Evolutionary conservation across 495 filamentous ascomycete species (phyloP).

Genomic region (Penicillium mononematosum): DNA sequence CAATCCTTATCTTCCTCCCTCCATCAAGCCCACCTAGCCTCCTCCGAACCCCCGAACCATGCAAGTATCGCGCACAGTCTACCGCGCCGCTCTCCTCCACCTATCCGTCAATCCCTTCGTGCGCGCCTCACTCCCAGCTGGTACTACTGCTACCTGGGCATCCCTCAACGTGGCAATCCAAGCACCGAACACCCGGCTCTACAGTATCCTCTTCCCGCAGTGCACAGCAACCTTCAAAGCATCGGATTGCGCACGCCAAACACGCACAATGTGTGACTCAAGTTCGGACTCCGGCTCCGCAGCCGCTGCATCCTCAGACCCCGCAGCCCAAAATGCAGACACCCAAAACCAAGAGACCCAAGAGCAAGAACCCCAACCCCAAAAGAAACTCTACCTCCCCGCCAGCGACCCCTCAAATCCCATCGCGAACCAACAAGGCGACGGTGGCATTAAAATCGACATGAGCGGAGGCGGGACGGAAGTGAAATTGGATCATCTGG

Average conservation of each 20-base stretch:
- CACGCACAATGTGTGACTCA: slow-evolving; percentile 24
- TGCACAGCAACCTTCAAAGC: slow-evolving; percentile 14
- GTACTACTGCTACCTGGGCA: neutral
- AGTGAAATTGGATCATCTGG: slow-evolving; percentile 57
- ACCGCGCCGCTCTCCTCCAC: slow-evolving; percentile 33
- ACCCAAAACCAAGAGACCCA: slow-evolving; percentile 12
- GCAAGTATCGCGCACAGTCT: slow-evolving; percentile 31
- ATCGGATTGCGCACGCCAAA: slow-evolving; percentile 11
- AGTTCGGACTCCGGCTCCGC: slow-evolving; percentile 5
- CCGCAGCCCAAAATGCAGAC: neutral
- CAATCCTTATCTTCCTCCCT: slow-evolving; percentile 15
- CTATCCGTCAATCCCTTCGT: slow-evolving; percentile 27
- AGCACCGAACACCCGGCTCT: slow-evolving; percentile 13
- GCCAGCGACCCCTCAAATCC: slow-evolving; percentile 22
- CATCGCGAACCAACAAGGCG: slow-evolving; percentile 6
- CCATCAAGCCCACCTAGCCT: slow-evolving; percentile 6
- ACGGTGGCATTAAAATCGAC: slow-evolving; percentile 36
- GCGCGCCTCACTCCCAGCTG: slow-evolving; percentile 21
- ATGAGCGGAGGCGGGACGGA: slow-evolving; percentile 46
- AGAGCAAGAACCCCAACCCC: slow-evolving; percentile 13
- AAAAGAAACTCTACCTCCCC: slow-evolving; percentile 29
- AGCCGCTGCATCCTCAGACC: neutral
- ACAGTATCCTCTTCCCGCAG: slow-evolving; percentile 29
- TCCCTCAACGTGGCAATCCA: slow-evolving; percentile 5
- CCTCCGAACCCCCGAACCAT: slow-evolving; percentile 13